phyloP scores from a whole-genome alignment of 176 grass and related monocot genomes.

The Areca catechu region DNA sequence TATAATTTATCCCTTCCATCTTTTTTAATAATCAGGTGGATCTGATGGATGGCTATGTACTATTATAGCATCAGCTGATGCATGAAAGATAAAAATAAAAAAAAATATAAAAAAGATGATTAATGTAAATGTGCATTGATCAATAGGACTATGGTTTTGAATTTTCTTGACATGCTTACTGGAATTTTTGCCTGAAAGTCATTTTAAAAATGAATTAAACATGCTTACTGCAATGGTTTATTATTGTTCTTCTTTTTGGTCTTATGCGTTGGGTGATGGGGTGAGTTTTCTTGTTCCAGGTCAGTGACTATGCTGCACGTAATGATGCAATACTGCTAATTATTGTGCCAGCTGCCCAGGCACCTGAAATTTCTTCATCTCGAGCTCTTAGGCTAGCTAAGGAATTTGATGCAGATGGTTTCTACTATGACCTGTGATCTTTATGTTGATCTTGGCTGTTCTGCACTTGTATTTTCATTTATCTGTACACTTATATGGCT shows the following conservation, averaged over 20 bases:
- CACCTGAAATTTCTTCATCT: slow-evolving; percentile 84
- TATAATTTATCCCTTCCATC: background rate
- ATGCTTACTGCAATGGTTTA: background rate
- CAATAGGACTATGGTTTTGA: background rate
- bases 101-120: too few relatives aligned
- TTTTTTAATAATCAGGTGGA: background rate
- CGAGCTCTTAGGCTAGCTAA: slow-evolving; percentile 79
- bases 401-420: slow-evolving; percentile 93
- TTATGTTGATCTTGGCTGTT: background rate
- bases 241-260: too few relatives aligned
- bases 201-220: too few relatives aligned
- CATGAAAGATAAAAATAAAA: too few relatives aligned
- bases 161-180: slow-evolving; percentile 1
- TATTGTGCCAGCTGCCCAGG: slow-evolving; percentile 86
- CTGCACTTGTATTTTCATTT: too few relatives aligned
- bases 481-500: background rate
- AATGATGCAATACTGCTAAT: slow-evolving; percentile 94
- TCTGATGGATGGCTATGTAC: background rate
- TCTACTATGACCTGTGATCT: slow-evolving; percentile 9
- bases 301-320: slow-evolving; percentile 75
- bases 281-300: slow-evolving; percentile 45
- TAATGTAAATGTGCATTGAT: too few relatives aligned
- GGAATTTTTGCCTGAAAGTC: background rate
- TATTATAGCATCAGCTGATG: background rate
- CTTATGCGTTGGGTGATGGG: background rate